These are phyloP conservation scores for Fusarium keratoplasticum DNA, from an alignment of 2,329 filamentous ascomycete genomes.

Conservation along the genomic window DNA sequence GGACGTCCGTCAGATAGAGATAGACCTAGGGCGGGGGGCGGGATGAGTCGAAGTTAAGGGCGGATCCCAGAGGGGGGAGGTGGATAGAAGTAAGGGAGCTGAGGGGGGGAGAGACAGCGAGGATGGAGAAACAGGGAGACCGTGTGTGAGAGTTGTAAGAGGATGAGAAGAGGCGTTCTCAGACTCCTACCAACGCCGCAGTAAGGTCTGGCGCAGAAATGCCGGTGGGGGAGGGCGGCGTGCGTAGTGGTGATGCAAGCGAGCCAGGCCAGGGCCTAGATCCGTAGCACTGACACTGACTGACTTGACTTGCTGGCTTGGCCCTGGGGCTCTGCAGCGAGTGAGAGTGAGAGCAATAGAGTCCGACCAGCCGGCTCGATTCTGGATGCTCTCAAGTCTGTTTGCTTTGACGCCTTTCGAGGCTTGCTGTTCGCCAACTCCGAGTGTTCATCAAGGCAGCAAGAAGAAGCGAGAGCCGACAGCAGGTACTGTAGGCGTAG, in stretches of 20 bases:
- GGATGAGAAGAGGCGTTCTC: slow-evolving; percentile 41
- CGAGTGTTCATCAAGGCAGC: slow-evolving; percentile 3
- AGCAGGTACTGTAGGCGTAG: background rate
- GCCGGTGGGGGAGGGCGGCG: slow-evolving; percentile 44
- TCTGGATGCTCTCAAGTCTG: background rate
- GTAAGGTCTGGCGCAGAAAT: slow-evolving; percentile 41
- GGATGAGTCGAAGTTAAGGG: slow-evolving; percentile 28
- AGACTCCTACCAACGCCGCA: slow-evolving; percentile 32
- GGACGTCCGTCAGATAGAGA: background rate
- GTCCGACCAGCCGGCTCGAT: slow-evolving; percentile 1
- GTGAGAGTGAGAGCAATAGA: background rate
- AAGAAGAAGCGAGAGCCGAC: slow-evolving; percentile 30
- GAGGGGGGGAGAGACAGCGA: slow-evolving; percentile 28
- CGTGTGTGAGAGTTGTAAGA: slow-evolving; percentile 38
- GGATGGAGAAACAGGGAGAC: slow-evolving; percentile 27
- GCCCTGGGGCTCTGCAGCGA: slow-evolving; percentile 7
- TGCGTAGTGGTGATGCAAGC: slow-evolving; percentile 48
- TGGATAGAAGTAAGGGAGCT: slow-evolving; percentile 30
- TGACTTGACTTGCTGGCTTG: background rate
- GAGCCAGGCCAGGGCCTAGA: slow-evolving; percentile 46
- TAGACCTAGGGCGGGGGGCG: background rate
- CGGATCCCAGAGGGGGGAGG: slow-evolving; percentile 33
- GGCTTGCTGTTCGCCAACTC: background rate
- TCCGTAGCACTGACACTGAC: slow-evolving; percentile 41
- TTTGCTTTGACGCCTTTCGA: slow-evolving; percentile 7